Percentiles rank a stretch among this genome's conserved stretches.
phyloP scores from a whole-genome alignment of 1,139 yeast genomes.

The Geotrichum aggregatum region DNA sequence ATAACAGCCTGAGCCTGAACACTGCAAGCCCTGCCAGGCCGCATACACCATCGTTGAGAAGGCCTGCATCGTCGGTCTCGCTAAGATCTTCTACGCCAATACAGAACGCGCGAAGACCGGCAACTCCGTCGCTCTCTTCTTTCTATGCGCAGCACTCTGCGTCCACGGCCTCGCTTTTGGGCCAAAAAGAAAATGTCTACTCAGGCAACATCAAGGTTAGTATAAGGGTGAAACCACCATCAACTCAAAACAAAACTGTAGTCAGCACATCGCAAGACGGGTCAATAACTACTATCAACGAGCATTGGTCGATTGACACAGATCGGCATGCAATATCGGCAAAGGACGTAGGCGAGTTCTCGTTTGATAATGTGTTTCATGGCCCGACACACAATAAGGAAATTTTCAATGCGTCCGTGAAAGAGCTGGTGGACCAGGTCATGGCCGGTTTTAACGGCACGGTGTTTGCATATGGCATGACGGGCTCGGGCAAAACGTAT shows the following conservation, averaged over 20 bases:
- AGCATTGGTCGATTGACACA: conserved; percentile 31
- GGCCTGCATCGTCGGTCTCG: conserved; percentile 34
- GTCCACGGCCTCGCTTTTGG: not conserved
- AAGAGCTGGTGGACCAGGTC: conserved; percentile 59
- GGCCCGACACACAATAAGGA: conserved; percentile 47
- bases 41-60: conserved; percentile 31
- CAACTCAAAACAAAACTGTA: conserved; percentile 14
- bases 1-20: not conserved
- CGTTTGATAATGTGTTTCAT: conserved; percentile 75
- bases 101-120: conserved; percentile 22
- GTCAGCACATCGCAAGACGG: conserved; percentile 4
- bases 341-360: conserved; percentile 46
- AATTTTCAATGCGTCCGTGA: conserved; percentile 61
- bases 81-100: conserved; percentile 33
- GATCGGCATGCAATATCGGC: conserved; percentile 28
- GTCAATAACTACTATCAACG: conserved; percentile 16
- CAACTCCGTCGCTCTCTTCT: conserved; percentile 23
- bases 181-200: conserved; percentile 23
- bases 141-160: conserved; percentile 7
- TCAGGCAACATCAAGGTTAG: conserved; percentile 40
- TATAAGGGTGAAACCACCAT: conserved; percentile 37
- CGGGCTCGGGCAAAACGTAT: conserved; percentile 92
- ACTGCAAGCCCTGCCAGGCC: conserved; percentile 26
- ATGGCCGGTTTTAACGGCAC: conserved; percentile 83
- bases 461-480: conserved; percentile 89